phyloP scores from a whole-genome alignment of 208 protist species.

The Trypanosoma conorhini region DNA sequence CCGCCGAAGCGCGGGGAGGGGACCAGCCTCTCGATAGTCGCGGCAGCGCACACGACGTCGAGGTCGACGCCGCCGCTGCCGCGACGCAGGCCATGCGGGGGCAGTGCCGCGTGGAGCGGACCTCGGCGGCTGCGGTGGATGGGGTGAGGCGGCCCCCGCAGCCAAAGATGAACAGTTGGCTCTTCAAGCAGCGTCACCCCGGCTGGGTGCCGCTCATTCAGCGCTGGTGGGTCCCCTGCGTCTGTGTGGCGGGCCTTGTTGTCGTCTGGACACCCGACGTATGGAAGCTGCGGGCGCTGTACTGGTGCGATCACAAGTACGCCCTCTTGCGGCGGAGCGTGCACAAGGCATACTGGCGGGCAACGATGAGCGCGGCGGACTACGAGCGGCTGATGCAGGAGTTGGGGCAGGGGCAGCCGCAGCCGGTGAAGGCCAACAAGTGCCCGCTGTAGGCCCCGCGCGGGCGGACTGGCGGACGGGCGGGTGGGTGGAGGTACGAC shows the following conservation, averaged over 20 bases:
- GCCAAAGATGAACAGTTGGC: slow-evolving; percentile 61
- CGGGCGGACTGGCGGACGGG: background rate
- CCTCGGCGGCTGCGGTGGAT: slow-evolving; percentile 17
- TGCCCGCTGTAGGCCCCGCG: slow-evolving; percentile 53
- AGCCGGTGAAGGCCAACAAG: slow-evolving; percentile 44
- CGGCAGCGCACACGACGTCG: background rate
- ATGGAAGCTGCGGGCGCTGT: slow-evolving; percentile 82
- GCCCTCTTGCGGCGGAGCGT: slow-evolving; percentile 53
- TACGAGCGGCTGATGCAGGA: slow-evolving; percentile 56
- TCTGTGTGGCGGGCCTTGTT: slow-evolving; percentile 39
- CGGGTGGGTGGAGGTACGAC: background rate
- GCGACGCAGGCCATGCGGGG: slow-evolving; percentile 19
- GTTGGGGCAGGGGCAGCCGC: slow-evolving; percentile 43
- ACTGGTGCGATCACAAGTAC: slow-evolving; percentile 75
- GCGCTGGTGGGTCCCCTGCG: slow-evolving; percentile 81
- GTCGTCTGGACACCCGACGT: slow-evolving; percentile 82
- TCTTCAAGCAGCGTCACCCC: slow-evolving; percentile 72
- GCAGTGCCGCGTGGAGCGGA: slow-evolving; percentile 54
- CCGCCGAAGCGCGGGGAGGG: background rate
- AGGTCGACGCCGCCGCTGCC: background rate
- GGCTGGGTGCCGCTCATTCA: slow-evolving; percentile 83
- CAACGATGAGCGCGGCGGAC: slow-evolving; percentile 69
- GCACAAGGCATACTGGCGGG: slow-evolving; percentile 78
- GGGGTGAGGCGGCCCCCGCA: background rate
- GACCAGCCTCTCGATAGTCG: background rate